phyloP scores from a whole-genome alignment of 208 protist genomes.

The Blastocrithidia nonstop region DNA sequence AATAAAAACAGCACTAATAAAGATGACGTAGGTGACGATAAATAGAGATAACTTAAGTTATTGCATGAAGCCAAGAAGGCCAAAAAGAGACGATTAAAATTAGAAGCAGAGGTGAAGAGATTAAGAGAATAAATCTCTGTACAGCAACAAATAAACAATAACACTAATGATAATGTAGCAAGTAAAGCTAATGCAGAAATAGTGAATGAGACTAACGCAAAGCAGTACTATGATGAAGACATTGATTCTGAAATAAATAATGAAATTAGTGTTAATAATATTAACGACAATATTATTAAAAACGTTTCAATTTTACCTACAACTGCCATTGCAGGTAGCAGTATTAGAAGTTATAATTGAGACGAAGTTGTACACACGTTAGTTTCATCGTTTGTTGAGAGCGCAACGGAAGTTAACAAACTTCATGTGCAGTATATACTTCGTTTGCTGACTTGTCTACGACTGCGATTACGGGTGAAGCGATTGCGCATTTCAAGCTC shows the following conservation, averaged over 20 bases:
- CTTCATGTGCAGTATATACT: constrained; percentile 49
- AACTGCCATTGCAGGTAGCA: background rate
- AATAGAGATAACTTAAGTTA: too few relatives aligned
- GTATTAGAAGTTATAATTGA: constrained; percentile 1
- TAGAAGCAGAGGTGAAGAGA: constrained; percentile 25
- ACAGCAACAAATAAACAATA: constrained; percentile 8
- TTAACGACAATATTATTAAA: too few relatives aligned
- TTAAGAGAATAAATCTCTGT: constrained; percentile 12
- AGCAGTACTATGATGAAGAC: constrained; percentile 1
- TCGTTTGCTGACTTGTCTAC: constrained; percentile 33
- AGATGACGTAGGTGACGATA: too few relatives aligned
- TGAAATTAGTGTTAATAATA: too few relatives aligned
- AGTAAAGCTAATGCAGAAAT: constrained; percentile 6
- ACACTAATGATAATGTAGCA: constrained; percentile 8
- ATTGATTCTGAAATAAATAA: constrained; percentile 1
- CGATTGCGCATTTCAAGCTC: constrained; percentile 63
- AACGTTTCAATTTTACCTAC: background rate
- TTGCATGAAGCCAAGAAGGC: constrained; percentile 65
- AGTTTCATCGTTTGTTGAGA: constrained; percentile 41
- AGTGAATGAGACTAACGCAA: background rate
- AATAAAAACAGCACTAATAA: too few relatives aligned
- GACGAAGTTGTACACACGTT: constrained; percentile 42
- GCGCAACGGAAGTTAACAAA: constrained; percentile 28
- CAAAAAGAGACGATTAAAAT: constrained; percentile 64
- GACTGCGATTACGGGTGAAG: constrained; percentile 44